Evolutionary conservation across 2,329 filamentous ascomycete genomes (phyloP).

Genomic region (Pestalotiopsis sp.): DNA sequence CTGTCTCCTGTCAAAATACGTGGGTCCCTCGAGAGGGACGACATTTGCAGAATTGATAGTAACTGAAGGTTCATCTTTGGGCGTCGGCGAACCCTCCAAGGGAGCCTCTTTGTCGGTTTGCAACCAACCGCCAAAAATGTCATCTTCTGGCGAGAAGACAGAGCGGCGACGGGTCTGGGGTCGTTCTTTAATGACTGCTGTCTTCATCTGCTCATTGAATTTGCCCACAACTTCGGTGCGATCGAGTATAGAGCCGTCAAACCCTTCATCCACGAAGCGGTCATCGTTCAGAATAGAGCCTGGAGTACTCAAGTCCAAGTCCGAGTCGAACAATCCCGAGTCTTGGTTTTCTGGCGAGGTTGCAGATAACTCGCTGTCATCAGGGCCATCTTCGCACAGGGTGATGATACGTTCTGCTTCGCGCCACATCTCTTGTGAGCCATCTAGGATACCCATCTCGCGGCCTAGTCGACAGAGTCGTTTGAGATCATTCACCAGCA

Average conservation of each 20-base stretch:
- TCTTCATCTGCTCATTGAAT: conserved; percentile 45
- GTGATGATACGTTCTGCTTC: conserved; percentile 88
- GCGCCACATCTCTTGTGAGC: conserved; percentile 68
- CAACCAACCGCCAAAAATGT: conserved; percentile 63
- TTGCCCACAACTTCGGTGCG: conserved; percentile 39
- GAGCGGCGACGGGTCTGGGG: conserved; percentile 58
- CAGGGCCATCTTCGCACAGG: conserved; percentile 66
- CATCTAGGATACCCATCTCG: conserved; percentile 66
- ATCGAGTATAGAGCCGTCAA: conserved; percentile 49
- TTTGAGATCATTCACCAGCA: conserved; percentile 83
- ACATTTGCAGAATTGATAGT: conserved; percentile 49
- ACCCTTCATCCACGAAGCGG: conserved; percentile 48
- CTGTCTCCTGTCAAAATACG: conserved; percentile 57
- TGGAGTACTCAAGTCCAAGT: conserved; percentile 30
- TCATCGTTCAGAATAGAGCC: conserved; percentile 45
- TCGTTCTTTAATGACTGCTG: conserved; percentile 57
- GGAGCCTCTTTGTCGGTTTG: conserved; percentile 39
- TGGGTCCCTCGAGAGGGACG: conserved; percentile 65
- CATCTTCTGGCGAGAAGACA: conserved; percentile 67
- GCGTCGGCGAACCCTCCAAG: conserved; percentile 41
- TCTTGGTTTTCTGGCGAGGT: conserved; percentile 7
- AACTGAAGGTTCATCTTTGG: conserved; percentile 38
- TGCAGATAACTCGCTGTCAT: conserved; percentile 36
- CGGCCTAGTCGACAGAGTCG: conserved; percentile 72
- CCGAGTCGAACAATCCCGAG: conserved; percentile 26